phyloP scores from a whole-genome alignment of 2,329 filamentous ascomycete genomes.

The Ascomycota sp. region DNA sequence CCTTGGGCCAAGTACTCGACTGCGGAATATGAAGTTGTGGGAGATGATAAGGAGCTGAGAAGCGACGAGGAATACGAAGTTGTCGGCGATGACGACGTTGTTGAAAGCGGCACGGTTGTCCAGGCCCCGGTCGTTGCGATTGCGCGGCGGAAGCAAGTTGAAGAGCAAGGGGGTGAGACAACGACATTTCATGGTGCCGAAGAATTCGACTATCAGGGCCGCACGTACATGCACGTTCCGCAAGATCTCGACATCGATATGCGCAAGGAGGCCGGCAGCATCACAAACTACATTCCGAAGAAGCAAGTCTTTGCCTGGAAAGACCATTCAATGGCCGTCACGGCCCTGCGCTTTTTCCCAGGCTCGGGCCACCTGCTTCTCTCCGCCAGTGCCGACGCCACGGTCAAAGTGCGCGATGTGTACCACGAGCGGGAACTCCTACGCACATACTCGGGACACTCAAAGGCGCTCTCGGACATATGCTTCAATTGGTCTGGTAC shows the following conservation, averaged over 20 bases:
- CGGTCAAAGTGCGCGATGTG: conserved; percentile 84
- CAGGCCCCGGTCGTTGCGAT: conserved; percentile 33
- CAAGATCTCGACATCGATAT: conserved; percentile 78
- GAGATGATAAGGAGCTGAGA: conserved; percentile 52
- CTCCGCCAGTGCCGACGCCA: conserved; percentile 75
- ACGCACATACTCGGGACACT: conserved; percentile 79
- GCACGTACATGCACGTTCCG: conserved; percentile 95
- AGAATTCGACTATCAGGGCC: conserved; percentile 80
- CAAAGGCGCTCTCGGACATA: conserved; percentile 74
- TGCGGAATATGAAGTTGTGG: conserved; percentile 53
- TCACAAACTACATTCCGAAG: conserved; percentile 86
- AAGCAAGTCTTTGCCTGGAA: conserved; percentile 86
- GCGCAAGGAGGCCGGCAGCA: conserved; percentile 55
- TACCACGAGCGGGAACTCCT: conserved; percentile 79
- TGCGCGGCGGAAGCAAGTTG: conserved; percentile 33
- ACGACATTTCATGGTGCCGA: conserved; percentile 70
- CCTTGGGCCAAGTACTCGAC: conserved; percentile 79
- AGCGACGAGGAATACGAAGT: conserved; percentile 65
- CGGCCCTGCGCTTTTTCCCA: conserved; percentile 78
- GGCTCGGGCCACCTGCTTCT: conserved; percentile 70
- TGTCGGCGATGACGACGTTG: conserved; percentile 49
- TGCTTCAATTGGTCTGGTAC: conserved; percentile 69
- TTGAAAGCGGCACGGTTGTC: conserved; percentile 43
- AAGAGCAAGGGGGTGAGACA: conserved; percentile 50
- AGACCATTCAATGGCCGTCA: conserved; percentile 65